Percentiles rank a stretch among this genome's conserved stretches.
Evolutionary conservation across 1,139 yeast species (phyloP).

Genomic region (Taphrina wiesneri): DNA sequence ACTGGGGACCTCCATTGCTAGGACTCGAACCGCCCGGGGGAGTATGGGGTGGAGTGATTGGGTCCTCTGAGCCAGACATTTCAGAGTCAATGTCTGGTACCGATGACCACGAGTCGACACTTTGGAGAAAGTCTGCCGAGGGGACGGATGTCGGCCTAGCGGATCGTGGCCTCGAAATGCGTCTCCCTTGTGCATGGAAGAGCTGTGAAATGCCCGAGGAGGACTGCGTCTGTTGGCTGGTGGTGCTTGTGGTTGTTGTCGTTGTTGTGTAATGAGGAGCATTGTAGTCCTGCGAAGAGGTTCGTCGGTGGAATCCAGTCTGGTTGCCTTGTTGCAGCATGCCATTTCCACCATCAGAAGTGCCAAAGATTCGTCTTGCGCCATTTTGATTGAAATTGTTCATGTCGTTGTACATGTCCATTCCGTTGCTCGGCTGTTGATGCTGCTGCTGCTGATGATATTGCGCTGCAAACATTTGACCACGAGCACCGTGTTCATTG

Average conservation of each 20-base stretch:
- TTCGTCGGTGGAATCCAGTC: neutral
- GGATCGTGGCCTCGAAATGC: slow-evolving; percentile 1
- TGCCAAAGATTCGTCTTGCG: neutral
- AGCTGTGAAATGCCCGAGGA: slow-evolving; percentile 2
- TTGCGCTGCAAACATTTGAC: neutral
- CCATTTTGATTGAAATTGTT: neutral
- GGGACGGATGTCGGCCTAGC: slow-evolving; percentile 23
- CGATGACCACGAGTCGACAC: neutral
- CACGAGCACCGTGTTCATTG: neutral
- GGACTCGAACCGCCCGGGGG: slow-evolving; percentile 22
- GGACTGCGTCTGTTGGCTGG: neutral
- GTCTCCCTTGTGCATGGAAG: slow-evolving; percentile 1
- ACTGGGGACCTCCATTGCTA: slow-evolving; percentile 7
- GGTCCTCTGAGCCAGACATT: slow-evolving; percentile 26
- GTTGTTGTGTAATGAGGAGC: neutral
- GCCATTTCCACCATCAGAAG: neutral
- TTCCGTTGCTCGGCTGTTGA: neutral
- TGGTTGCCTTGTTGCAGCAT: neutral
- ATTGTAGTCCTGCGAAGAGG: neutral
- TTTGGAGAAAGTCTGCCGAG: slow-evolving; percentile 4
- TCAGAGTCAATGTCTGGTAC: slow-evolving; percentile 19
- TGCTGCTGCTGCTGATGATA: neutral
- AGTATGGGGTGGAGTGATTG: slow-evolving; percentile 30
- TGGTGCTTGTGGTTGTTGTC: too few relatives aligned
- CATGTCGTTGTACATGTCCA: neutral